Percentiles rank a stretch among this genome's conserved stretches.
Evolutionary conservation across 306 rosid genomes (phyloP).

Genomic region (Adenanthera pavonina): DNA sequence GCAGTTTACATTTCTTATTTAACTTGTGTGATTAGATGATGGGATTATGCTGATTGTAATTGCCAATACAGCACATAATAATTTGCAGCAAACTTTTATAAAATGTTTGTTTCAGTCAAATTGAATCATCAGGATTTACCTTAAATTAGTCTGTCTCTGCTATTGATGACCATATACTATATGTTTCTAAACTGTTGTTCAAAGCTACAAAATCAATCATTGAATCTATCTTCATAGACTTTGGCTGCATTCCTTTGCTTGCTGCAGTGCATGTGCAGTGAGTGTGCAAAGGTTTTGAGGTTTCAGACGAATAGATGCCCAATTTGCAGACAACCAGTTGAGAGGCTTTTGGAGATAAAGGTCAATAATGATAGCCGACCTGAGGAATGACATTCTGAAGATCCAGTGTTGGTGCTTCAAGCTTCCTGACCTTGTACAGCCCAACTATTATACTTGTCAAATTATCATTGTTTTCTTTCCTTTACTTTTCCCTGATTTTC

Average conservation of each 20-base stretch:
- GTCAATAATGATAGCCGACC: constrained; percentile 47
- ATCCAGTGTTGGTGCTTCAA: background rate
- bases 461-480: constrained; percentile 25
- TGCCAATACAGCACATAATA: background rate
- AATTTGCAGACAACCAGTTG: constrained; percentile 87
- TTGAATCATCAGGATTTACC: background rate
- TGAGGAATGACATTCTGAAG: constrained; percentile 55
- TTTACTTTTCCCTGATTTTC: constrained; percentile 34
- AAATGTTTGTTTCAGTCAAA: background rate
- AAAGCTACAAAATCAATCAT: constrained; percentile 5
- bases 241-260: constrained; percentile 36
- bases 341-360: constrained; percentile 85
- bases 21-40: constrained; percentile 15
- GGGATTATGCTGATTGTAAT: constrained; percentile 5
- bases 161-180: constrained; percentile 19
- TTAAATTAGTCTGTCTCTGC: constrained; percentile 22
- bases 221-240: constrained; percentile 26
- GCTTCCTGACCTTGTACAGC: constrained; percentile 43
- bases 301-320: constrained; percentile 85
- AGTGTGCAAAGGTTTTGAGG: constrained; percentile 80
- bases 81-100: background rate
- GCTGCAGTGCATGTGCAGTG: constrained; percentile 88
- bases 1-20: constrained; percentile 3
- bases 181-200: background rate
- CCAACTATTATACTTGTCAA: constrained; percentile 40